These are phyloP conservation scores for Hygrophorus russula DNA, from an alignment of 768 basidiomycete species.

Conservation along the genomic window DNA sequence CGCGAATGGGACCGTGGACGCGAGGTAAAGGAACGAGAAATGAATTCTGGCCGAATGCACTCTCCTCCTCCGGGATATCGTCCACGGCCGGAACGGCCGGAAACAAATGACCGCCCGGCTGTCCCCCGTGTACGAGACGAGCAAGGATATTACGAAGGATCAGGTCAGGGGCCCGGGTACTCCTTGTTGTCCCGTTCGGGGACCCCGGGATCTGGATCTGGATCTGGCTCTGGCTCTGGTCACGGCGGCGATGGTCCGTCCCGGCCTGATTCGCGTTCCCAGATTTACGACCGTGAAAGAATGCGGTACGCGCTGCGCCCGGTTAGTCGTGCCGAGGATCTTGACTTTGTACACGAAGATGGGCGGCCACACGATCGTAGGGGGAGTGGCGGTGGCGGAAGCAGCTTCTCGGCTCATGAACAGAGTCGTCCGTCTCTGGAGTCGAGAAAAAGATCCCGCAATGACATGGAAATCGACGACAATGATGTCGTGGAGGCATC, in stretches of 20 bases:
- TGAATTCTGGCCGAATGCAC: constrained; percentile 22
- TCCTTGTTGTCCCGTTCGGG: constrained; percentile 40
- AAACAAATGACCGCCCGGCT: constrained; percentile 22
- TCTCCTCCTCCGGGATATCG: constrained; percentile 32
- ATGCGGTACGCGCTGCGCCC: constrained; percentile 44
- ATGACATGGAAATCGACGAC: constrained; percentile 55
- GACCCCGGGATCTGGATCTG: constrained; percentile 47
- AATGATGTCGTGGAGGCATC: constrained; percentile 33
- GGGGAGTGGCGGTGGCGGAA: constrained; percentile 20
- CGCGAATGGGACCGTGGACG: constrained; percentile 37
- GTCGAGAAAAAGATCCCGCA: constrained; percentile 45
- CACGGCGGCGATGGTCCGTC: constrained; percentile 27
- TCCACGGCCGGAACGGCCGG: constrained; percentile 17
- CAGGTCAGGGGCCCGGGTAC: constrained; percentile 17
- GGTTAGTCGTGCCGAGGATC: constrained; percentile 32
- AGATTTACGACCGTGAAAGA: constrained; percentile 39
- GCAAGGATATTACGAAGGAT: constrained; percentile 22
- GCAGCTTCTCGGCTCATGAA: constrained; percentile 23
- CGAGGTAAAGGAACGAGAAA: constrained; percentile 21
- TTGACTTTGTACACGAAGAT: constrained; percentile 46
- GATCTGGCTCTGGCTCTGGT: constrained; percentile 31
- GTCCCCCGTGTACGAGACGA: constrained; percentile 26
- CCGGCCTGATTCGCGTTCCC: constrained; percentile 12
- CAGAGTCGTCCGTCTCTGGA: constrained; percentile 31
- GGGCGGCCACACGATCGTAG: constrained; percentile 23